Base-by-base conservation (phyloP, 2,329 filamentous ascomycete species). In the Alternaria tenuissima region DNA sequence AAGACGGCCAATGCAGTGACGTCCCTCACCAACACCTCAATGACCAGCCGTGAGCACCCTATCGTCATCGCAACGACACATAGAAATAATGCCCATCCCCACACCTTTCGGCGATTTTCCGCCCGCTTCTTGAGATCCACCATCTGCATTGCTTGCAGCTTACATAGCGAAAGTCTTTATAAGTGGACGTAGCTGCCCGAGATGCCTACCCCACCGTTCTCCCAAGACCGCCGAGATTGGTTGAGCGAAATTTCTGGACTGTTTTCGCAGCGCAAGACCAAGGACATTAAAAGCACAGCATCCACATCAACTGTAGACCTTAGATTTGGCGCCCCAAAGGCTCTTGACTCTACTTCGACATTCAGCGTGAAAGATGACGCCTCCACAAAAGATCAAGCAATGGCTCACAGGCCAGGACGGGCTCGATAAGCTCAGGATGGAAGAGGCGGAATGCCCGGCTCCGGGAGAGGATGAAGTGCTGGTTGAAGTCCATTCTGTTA, bases 11-110 rank as follows among this genome's bases (percentile, higher is more conserved):
- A 52, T 63, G 62, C 91, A 62, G 54, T 63, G 64, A 59, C 7
- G 93, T 95, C 76, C 91, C 93, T 44, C 63, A 59, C 41, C 62
- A 74, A 54, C 55, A 93, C 76, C 91, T 94, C 18, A 32, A 34
- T 68, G 90, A 91, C 24, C 89, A 73, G 32, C 34, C 38, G 41
- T 49, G 42, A 51, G 36, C 36, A 42, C 89, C 91, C 22, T 4
- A 92, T 97, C 39, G 94, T 97, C 66, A 94, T 59, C 38, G 22
- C 49, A 48, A 46, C 44, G 54, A 56, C 62, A 56, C 46, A 64
- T 61, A 67, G 64, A 62, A 57, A 61, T 67, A 61, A 68, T 61
- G 52, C n/a, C 26, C 20, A 52, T 64, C 59, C 61, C 65, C 63
- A 64, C 63, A 61, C 44, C 22, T 55, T 57, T 63, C 63, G 66